phyloP scores from a whole-genome alignment of 2,329 filamentous ascomycete genomes.

The Botryosphaeria dothidea region DNA sequence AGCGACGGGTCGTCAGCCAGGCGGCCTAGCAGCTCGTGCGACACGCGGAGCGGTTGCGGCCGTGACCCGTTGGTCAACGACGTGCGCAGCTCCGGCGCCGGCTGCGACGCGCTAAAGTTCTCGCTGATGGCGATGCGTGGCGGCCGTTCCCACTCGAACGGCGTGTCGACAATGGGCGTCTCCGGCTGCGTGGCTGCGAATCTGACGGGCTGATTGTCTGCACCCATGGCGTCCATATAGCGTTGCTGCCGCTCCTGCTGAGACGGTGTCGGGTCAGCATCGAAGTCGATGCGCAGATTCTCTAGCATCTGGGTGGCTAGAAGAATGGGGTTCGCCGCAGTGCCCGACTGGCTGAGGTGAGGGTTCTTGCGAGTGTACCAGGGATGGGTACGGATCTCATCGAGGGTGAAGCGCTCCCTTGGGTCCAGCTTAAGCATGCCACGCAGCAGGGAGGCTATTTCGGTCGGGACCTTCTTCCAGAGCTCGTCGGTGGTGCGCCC shows the following conservation, averaged over 20 bases:
- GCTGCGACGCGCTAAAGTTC: slow-evolving; percentile 52
- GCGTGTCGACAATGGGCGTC: slow-evolving; percentile 68
- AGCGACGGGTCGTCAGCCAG: slow-evolving; percentile 83
- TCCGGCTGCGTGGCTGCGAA: slow-evolving; percentile 87
- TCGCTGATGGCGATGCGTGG: slow-evolving; percentile 52
- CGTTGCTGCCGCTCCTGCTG: slow-evolving; percentile 39
- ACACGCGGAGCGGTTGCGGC: slow-evolving; percentile 17
- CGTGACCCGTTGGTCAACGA: slow-evolving; percentile 31
- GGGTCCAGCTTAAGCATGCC: slow-evolving; percentile 90
- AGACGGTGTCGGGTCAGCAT: slow-evolving; percentile 61
- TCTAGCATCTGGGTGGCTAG: slow-evolving; percentile 96
- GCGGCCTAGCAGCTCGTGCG: slow-evolving; percentile 52
- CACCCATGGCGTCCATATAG: slow-evolving; percentile 61
- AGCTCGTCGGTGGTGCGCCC: slow-evolving; percentile 83
- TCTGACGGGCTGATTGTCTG: slow-evolving; percentile 57
- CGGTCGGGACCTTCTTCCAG: slow-evolving; percentile 75
- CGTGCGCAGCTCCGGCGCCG: slow-evolving; percentile 34
- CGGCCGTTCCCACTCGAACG: slow-evolving; percentile 88
- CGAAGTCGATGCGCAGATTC: slow-evolving; percentile 85
- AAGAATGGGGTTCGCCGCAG: slow-evolving; percentile 73
- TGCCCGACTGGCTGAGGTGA: slow-evolving; percentile 73
- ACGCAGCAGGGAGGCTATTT: slow-evolving; percentile 77
- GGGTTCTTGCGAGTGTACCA: slow-evolving; percentile 89
- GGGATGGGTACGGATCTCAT: slow-evolving; percentile 83
- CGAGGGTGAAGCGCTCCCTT: slow-evolving; percentile 75